Evolutionary conservation across 2,329 filamentous ascomycete species (phyloP).

Genomic region (Botrytis porri): DNA sequence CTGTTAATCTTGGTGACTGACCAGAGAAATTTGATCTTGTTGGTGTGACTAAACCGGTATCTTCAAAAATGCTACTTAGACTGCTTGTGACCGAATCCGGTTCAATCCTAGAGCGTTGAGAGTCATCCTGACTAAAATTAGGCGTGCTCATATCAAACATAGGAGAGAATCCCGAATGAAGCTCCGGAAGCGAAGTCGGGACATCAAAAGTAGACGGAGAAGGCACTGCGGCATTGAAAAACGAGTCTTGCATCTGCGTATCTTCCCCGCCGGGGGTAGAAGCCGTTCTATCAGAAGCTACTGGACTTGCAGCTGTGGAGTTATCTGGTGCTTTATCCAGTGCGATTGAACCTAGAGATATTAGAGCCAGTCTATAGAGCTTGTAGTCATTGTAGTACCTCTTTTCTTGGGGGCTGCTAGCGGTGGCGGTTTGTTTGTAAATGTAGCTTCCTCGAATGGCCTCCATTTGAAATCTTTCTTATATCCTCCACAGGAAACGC

Average conservation of each 20-base stretch:
- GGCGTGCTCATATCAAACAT: constrained; percentile 38
- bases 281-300: constrained; percentile 30
- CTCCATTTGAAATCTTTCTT: constrained; percentile 76
- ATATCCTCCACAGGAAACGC: constrained; percentile 66
- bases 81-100: constrained; percentile 40
- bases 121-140: constrained; percentile 31
- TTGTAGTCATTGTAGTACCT: constrained; percentile 24
- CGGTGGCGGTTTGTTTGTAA: constrained; percentile 43
- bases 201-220: constrained; percentile 25
- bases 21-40: constrained; percentile 41
- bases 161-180: constrained; percentile 32
- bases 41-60: constrained; percentile 35
- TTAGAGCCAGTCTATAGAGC: constrained; percentile 22
- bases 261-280: constrained; percentile 31
- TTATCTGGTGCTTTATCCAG: constrained; percentile 28
- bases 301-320: constrained; percentile 24
- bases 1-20: constrained; percentile 47
- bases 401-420: constrained; percentile 28
- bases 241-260: constrained; percentile 34
- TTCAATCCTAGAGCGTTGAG: constrained; percentile 34
- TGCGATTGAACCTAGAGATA: constrained; percentile 28
- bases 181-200: constrained; percentile 25
- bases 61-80: constrained; percentile 40
- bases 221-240: constrained; percentile 33
- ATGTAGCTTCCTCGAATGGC: constrained; percentile 62